A percentile compares a stretch with the other conserved stretches of the same genome.
Conservation (phyloP, 2,329 filamentous ascomycete genomes). For the Lecanicillium sp. region DNA sequence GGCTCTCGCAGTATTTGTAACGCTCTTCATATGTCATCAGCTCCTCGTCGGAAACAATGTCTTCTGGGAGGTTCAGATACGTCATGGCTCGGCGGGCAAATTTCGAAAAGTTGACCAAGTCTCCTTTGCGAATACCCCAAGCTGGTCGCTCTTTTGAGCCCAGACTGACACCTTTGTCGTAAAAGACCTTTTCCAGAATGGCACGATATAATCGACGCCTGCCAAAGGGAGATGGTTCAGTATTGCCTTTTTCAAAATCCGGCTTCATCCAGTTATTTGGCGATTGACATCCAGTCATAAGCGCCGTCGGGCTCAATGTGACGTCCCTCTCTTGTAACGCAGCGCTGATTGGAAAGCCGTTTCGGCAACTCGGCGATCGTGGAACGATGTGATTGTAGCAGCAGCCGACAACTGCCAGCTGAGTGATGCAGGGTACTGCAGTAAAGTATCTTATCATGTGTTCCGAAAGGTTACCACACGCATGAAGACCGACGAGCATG, state of each 20-base stretch:
- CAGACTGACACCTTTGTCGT: slow-evolving; percentile 16
- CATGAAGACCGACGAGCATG: slow-evolving; percentile 23
- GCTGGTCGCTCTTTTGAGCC: slow-evolving; percentile 11
- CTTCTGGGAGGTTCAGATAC: slow-evolving; percentile 13
- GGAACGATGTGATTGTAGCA: slow-evolving; percentile 25
- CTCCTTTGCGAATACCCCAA: slow-evolving; percentile 23
- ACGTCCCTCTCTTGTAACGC: slow-evolving; percentile 15
- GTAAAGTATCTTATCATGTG: slow-evolving; percentile 23
- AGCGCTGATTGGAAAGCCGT: slow-evolving; percentile 29
- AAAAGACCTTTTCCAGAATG: slow-evolving; percentile 18
- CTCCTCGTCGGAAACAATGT: slow-evolving; percentile 12
- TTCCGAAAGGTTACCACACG: slow-evolving; percentile 23
- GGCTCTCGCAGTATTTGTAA: slow-evolving; percentile 15
- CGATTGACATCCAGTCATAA: slow-evolving; percentile 24
- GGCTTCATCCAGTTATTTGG: slow-evolving; percentile 23
- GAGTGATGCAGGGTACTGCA: slow-evolving; percentile 12
- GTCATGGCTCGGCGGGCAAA: slow-evolving; percentile 19
- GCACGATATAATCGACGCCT: slow-evolving; percentile 19
- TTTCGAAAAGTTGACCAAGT: slow-evolving; percentile 15
- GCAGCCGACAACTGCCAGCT: slow-evolving; percentile 20
- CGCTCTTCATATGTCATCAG: slow-evolving; percentile 16
- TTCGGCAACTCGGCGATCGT: slow-evolving; percentile 25
- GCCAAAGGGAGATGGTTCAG: slow-evolving; percentile 13
- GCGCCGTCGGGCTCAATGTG: slow-evolving; percentile 19
- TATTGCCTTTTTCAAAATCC: slow-evolving; percentile 4